phyloP scores from a whole-genome alignment of 202 grass and related monocot genomes.

The Eragrostis tef region DNA sequence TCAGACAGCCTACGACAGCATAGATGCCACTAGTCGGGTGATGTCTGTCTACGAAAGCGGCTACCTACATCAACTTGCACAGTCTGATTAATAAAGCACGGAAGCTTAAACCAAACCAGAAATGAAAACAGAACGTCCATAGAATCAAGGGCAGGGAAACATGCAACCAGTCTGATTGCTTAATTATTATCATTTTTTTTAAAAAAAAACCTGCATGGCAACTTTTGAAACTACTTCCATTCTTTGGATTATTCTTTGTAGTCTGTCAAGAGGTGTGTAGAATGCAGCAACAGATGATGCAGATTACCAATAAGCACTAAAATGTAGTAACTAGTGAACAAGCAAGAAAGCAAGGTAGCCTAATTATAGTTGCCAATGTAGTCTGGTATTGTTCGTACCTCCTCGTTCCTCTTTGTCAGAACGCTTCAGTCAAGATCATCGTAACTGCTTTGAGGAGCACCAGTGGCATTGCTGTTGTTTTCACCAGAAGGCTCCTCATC shows the following conservation, averaged over 20 bases:
- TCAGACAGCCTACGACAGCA: too few relatives aligned
- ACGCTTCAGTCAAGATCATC: conserved; percentile 59
- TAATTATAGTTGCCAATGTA: background rate
- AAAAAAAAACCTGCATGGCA: too few relatives aligned
- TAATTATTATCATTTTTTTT: too few relatives aligned
- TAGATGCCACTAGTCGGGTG: too few relatives aligned
- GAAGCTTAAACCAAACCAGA: background rate
- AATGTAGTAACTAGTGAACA: background rate
- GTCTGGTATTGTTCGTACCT: conserved; percentile 39
- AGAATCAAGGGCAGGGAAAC: background rate
- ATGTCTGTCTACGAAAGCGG: background rate
- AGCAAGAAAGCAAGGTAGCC: background rate
- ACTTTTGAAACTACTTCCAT: background rate
- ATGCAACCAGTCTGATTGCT: background rate
- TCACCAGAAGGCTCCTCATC: conserved; percentile 14
- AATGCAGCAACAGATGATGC: background rate
- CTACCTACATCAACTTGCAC: background rate
- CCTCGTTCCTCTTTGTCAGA: conserved; percentile 22
- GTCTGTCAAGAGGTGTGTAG: background rate
- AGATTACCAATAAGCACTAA: background rate
- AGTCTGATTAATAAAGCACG: background rate
- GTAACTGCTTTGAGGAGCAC: conserved; percentile 22
- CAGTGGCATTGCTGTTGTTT: background rate
- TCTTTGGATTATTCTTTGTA: background rate
- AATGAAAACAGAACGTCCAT: background rate